Base-by-base conservation (phyloP, 2,329 filamentous ascomycete species). In the Ambrosiella xylebori region DNA sequence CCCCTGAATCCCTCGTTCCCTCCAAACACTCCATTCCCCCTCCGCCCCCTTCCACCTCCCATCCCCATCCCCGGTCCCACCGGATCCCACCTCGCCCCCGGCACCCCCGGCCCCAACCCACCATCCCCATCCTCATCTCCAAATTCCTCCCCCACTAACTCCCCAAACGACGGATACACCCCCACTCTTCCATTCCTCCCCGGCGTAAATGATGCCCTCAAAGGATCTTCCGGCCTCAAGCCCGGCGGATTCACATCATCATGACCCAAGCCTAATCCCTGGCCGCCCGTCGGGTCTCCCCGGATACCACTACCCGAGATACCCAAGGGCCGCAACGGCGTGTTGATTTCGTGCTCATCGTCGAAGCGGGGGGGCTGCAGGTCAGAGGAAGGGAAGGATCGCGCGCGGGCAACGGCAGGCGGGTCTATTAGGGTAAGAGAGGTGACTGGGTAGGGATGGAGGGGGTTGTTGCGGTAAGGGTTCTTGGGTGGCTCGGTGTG, bases 131-230 rank as follows among this genome's bases (percentile, higher is more conserved):
- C 69, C 13, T 68, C 73, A 40, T 61, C 50, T 2, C 54, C 88
- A 66, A 96, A 88, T 67, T 95, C 94, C 0, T 89, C 95, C 0
- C 96, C 87, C 93, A 97, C 97, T 0, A 60, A 88, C 66, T 97
- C 90, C 64, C 95, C 88, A 67, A 95, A 93, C 0, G 90, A 95
- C 0, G 93, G 93, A 69, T 96, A 87, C 93, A 98, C 98, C 0
- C 93, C 93, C 75, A 76, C 71, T 19, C 75, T 74, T 4, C 52
- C 39, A 12, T 35, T 36, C 41, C 40, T 76, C 37, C 80, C 79
- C 50, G 78, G 77, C 6, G 82, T 79, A 58, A 88, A 79, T 1
- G 79, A 77, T 3, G 80, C 79, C 38, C 86, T 74, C 2, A 96
- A 71, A 11, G 91, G 89, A 68, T 96, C 90, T 64, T 89, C 75